These are phyloP conservation scores for Casuarina glauca DNA, from an alignment of 306 rosid species.

Conservation along the genomic window DNA sequence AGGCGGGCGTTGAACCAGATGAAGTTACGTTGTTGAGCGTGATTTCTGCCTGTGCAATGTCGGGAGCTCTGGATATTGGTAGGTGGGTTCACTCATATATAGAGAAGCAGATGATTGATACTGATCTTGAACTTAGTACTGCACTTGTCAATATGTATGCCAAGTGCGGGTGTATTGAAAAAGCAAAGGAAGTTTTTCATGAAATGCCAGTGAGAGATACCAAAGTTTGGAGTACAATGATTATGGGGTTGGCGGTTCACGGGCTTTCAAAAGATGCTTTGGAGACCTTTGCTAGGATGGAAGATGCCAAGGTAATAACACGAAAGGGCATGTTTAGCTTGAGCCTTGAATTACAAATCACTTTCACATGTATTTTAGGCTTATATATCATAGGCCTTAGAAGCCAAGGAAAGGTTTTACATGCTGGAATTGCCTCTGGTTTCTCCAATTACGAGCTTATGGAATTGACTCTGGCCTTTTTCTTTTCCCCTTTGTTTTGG, in stretches of 20 bases:
- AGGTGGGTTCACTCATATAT: constrained; percentile 29
- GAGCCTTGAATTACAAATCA: not conserved
- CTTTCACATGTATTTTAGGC: not conserved
- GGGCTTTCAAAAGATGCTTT: constrained; percentile 28
- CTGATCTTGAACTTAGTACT: constrained; percentile 32
- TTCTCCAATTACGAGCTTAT: not conserved
- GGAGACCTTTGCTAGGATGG: constrained; percentile 23
- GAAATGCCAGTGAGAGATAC: constrained; percentile 30
- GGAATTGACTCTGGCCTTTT: too few relatives aligned
- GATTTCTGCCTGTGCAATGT: constrained; percentile 22
- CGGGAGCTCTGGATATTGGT: constrained; percentile 24
- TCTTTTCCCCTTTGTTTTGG: not conserved
- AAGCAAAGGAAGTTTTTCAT: constrained; percentile 26
- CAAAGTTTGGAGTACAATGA: constrained; percentile 35
- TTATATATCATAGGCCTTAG: not conserved
- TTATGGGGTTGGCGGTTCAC: constrained; percentile 28
- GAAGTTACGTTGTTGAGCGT: constrained; percentile 22
- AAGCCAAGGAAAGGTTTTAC: not conserved
- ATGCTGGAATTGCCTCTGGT: not conserved
- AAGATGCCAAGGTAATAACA: constrained; percentile 22
- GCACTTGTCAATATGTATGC: constrained; percentile 36
- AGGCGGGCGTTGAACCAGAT: constrained; percentile 30
- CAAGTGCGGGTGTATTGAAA: constrained; percentile 32
- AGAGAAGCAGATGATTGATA: constrained; percentile 19
- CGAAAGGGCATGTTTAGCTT: not conserved